These are phyloP conservation scores for Fusarium sp. DNA, from an alignment of 2,329 filamentous ascomycete species.

Conservation along the genomic window DNA sequence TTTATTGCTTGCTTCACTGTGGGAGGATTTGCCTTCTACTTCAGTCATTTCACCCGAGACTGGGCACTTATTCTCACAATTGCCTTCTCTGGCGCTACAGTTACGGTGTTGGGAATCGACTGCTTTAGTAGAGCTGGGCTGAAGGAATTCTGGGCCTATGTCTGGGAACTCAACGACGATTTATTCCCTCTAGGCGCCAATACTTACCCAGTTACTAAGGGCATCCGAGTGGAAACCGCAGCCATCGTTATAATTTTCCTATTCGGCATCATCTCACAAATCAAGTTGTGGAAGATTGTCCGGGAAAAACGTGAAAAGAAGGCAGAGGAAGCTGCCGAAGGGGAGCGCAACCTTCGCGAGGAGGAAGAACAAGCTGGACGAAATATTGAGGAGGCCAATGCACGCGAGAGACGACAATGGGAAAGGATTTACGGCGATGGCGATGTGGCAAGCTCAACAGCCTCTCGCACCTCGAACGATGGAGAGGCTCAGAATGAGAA, in stretches of 20 bases:
- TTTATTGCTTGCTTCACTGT: conserved; percentile 82
- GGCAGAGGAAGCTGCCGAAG: conserved; percentile 64
- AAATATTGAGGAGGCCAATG: conserved; percentile 72
- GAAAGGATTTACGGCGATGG: conserved; percentile 81
- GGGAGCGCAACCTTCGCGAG: conserved; percentile 66
- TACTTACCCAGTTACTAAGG: conserved; percentile 88
- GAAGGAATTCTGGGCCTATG: conserved; percentile 96
- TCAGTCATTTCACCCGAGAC: conserved; percentile 80
- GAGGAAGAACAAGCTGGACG: conserved; percentile 80
- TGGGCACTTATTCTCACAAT: conserved; percentile 83
- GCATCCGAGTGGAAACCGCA: conserved; percentile 87
- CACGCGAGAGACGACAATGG: conserved; percentile 76
- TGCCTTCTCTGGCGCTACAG: conserved; percentile 85
- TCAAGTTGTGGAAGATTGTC: conserved; percentile 87
- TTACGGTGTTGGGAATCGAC: conserved; percentile 85
- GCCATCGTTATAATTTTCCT: conserved; percentile 80
- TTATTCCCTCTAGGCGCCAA: conserved; percentile 82
- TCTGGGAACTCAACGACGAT: conserved; percentile 85
- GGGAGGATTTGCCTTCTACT: conserved; percentile 79
- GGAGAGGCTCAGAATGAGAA: conserved; percentile 65
- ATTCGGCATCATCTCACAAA: conserved; percentile 84
- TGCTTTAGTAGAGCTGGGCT: conserved; percentile 90
- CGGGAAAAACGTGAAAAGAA: conserved; percentile 70
- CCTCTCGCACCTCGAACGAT: conserved; percentile 65
- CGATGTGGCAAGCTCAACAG: conserved; percentile 52